These are phyloP conservation scores for Coemansia sp. DNA, from an alignment of 192 early-diverging fungal species.

Conservation along the genomic window DNA sequence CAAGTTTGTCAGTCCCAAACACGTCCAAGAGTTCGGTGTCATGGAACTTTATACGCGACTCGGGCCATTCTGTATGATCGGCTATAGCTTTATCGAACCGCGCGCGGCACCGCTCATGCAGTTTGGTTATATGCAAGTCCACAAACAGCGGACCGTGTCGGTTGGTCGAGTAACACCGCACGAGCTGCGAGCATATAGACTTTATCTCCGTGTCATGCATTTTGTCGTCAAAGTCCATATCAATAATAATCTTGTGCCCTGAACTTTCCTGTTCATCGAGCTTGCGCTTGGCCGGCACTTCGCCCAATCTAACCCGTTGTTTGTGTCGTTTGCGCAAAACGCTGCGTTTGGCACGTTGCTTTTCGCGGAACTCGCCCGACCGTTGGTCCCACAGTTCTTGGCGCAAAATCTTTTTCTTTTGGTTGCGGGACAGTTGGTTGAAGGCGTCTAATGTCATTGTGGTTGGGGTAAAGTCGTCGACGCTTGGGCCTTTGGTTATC, in stretches of 20 bases:
- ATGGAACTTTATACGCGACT: slow-evolving; percentile 21
- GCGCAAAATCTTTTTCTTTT: slow-evolving; percentile 68
- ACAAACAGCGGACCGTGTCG: slow-evolving; percentile 54
- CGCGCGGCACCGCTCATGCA: slow-evolving; percentile 55
- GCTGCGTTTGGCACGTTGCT: slow-evolving; percentile 47
- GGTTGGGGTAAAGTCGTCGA: slow-evolving; percentile 32
- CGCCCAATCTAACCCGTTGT: slow-evolving; percentile 43
- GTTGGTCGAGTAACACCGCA: slow-evolving; percentile 75
- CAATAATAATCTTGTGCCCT: slow-evolving; percentile 68
- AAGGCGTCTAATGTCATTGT: slow-evolving; percentile 45
- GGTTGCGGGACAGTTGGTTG: slow-evolving; percentile 63
- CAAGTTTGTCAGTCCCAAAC: slow-evolving; percentile 61
- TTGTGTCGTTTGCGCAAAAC: slow-evolving; percentile 56
- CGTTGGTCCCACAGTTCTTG: slow-evolving; percentile 60
- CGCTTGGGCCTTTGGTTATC: slow-evolving; percentile 14
- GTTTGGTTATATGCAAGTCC: slow-evolving; percentile 61
- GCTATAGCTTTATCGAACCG: slow-evolving; percentile 51
- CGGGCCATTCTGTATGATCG: slow-evolving; percentile 58
- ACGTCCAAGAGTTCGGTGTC: slow-evolving; percentile 42
- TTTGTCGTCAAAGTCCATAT: slow-evolving; percentile 74
- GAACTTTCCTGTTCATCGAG: slow-evolving; percentile 53
- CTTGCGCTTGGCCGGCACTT: slow-evolving; percentile 46
- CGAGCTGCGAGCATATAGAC: slow-evolving; percentile 70
- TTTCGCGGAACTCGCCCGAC: slow-evolving; percentile 49
- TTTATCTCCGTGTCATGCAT: slow-evolving; percentile 78